Conservation (phyloP, 1,139 yeast genomes). For the Debaryomycetaceae sp. region DNA sequence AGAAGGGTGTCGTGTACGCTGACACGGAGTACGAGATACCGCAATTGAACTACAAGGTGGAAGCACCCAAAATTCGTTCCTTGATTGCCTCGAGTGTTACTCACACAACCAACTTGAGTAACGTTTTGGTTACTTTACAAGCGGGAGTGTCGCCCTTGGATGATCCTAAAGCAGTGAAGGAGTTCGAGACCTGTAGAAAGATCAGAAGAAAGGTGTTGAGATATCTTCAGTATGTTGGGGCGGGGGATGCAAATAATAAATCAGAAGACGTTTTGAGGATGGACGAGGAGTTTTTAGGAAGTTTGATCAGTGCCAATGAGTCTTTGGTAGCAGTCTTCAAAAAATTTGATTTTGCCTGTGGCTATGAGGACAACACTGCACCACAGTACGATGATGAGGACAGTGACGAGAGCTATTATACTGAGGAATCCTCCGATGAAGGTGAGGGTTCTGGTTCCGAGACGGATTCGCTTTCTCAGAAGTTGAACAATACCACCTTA, state of each 20-base stretch:
- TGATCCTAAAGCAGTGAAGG: constrained; percentile 51
- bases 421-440: constrained; percentile 37
- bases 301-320: constrained; percentile 84
- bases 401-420: constrained; percentile 41
- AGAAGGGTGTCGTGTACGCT: constrained; percentile 34
- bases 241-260: constrained; percentile 35
- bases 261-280: constrained; percentile 25
- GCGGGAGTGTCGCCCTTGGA: constrained; percentile 57
- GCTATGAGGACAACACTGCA: constrained; percentile 36
- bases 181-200: constrained; percentile 71
- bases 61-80: constrained; percentile 67
- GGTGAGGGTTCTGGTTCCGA: constrained; percentile 14
- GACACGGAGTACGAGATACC: constrained; percentile 63
- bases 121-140: constrained; percentile 59
- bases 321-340: constrained; percentile 74
- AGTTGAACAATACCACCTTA: constrained; percentile 10
- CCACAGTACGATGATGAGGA: constrained; percentile 30
- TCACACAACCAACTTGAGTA: constrained; percentile 67
- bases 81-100: constrained; percentile 76
- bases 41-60: constrained; percentile 63
- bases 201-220: constrained; percentile 74
- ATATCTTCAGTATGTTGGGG: constrained; percentile 77
- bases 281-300: constrained; percentile 81
- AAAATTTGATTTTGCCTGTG: constrained; percentile 53
- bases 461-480: neutral